phyloP scores from a whole-genome alignment of 2,329 filamentous ascomycete species.

The Neonectria neomacrospora region DNA sequence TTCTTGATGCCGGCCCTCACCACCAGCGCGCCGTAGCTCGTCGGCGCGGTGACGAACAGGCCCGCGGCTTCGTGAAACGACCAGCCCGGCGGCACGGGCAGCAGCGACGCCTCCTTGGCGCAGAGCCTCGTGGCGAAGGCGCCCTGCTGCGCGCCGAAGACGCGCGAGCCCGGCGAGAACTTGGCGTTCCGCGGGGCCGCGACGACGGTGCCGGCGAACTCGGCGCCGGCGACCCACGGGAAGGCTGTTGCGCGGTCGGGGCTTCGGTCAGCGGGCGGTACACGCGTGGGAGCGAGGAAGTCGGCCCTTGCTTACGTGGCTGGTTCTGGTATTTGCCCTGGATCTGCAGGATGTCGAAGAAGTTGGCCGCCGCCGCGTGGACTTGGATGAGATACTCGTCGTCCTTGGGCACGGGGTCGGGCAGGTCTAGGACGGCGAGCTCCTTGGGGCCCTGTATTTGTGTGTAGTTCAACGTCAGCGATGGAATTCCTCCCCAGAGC shows the following conservation, averaged over 20 bases:
- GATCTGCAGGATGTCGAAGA: conserved; percentile 96
- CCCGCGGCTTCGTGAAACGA: conserved; percentile 86
- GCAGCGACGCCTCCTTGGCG: conserved; percentile 72
- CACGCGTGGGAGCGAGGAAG: no score
- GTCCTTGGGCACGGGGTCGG: conserved; percentile 76
- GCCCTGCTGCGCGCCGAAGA: conserved; percentile 89
- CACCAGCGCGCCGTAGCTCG: conserved; percentile 86
- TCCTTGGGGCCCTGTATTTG: conserved; percentile 76
- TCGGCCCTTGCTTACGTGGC: conserved; percentile 74
- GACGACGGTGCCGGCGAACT: conserved; percentile 85
- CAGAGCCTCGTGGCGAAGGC: conserved; percentile 83
- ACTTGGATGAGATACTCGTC: conserved; percentile 89
- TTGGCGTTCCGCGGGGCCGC: conserved; percentile 70
- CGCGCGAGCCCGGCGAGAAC: conserved; percentile 81
- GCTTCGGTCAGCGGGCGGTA: conserved; percentile 1
- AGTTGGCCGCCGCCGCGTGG: conserved; percentile 89
- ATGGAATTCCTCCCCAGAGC: background rate
- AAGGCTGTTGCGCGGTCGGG: conserved; percentile 62
- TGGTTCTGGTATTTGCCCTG: conserved; percentile 96
- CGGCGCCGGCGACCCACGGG: conserved; percentile 87
- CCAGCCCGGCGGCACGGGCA: conserved; percentile 84
- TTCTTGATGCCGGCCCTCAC: conserved; percentile 78
- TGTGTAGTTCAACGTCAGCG: background rate
- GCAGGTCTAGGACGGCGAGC: conserved; percentile 78
- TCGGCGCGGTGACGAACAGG: conserved; percentile 91